These are phyloP conservation scores for Nasturtium officinale DNA, from an alignment of 345 rosid genomes.

Conservation along the genomic window DNA sequence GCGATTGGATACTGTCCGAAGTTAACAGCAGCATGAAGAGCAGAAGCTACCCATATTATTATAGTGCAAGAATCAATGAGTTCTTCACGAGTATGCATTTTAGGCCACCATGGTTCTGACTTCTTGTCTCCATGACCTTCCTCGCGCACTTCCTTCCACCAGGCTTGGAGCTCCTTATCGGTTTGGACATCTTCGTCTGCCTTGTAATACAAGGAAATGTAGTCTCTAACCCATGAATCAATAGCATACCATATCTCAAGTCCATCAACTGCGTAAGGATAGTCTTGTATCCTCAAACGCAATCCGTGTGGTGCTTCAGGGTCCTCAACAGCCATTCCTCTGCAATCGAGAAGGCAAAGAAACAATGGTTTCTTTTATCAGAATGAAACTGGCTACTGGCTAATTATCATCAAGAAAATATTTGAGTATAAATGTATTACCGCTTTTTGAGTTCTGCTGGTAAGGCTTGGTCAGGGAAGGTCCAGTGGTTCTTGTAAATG, in stretches of 20 bases:
- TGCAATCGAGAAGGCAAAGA: conserved; percentile 23
- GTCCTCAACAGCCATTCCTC: conserved; percentile 75
- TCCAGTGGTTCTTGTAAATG: conserved; percentile 58
- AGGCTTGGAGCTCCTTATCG: conserved; percentile 65
- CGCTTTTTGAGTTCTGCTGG: conserved; percentile 76
- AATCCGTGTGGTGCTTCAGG: conserved; percentile 58
- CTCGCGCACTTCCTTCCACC: conserved; percentile 75
- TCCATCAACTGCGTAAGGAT: conserved; percentile 79
- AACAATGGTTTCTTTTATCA: neutral
- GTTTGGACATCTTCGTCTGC: conserved; percentile 48
- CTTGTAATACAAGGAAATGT: conserved; percentile 58
- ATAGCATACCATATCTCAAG: conserved; percentile 77
- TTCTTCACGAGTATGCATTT: conserved; percentile 54
- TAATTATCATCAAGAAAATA: neutral
- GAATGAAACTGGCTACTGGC: neutral
- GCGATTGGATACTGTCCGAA: conserved; percentile 73
- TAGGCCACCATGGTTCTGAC: conserved; percentile 74
- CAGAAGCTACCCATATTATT: conserved; percentile 73
- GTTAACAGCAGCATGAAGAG: conserved; percentile 74
- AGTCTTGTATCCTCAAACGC: conserved; percentile 62
- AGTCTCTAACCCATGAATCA: conserved; percentile 65
- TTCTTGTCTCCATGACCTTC: conserved; percentile 78
- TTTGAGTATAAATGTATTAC: conserved; percentile 40
- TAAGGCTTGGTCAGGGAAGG: conserved; percentile 66
- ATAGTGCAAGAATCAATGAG: conserved; percentile 63